Evolutionary conservation across 2,329 filamentous ascomycete species (phyloP), one percentile per base, ranked within the genome.

Genomic region (Geoglossum cookeanum): DNA sequence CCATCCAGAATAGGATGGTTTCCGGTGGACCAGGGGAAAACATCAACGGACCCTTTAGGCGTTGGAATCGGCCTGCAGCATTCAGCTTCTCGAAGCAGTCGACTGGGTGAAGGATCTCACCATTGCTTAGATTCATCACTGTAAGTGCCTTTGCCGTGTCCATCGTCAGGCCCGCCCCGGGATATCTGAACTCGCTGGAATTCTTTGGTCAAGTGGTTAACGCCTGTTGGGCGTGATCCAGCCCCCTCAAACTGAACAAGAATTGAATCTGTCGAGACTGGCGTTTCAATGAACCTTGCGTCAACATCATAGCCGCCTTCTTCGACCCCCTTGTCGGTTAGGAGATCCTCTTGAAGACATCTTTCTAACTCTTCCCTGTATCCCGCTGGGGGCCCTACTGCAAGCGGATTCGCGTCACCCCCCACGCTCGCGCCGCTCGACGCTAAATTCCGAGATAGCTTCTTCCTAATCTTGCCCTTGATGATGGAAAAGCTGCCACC

Each of bases 241-340:
- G 27, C 30, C 17, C 3, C 30, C 7, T 7, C 35, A 2, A 30
- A 32, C 1, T 53, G 35, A 5, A 7, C 42, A 4, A 45, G 42
- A 45, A 45, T 33, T n/a, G 37, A 54, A 15, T 39, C 17, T 13
- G 37, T 17, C 37, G 29, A 55, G 35, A 22, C 32, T 48, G 33
- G 37, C 22, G 37, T 39, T n/a, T 22, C 22, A 27, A 55, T 13
- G 54, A 39, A n/a, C 17, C 17, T 29, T 22, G 54, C 54, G 22
- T 55, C 54, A 30, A 37, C 37, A 55, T 55, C 54, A 22, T 37
- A 55, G 32, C 32, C 54, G 48, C 54, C 54, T 17, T 32, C 54
- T 29, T 44, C 54, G 15, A 15, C 35, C 8, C 32, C 44, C 22
- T 44, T 37, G 37, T 35, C 29, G n/a, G 32, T 44, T 30, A 37